Evolutionary conservation across 306 rosid species (phyloP), one percentile per base, ranked within the genome.

Genomic region (Corylus avellana): DNA sequence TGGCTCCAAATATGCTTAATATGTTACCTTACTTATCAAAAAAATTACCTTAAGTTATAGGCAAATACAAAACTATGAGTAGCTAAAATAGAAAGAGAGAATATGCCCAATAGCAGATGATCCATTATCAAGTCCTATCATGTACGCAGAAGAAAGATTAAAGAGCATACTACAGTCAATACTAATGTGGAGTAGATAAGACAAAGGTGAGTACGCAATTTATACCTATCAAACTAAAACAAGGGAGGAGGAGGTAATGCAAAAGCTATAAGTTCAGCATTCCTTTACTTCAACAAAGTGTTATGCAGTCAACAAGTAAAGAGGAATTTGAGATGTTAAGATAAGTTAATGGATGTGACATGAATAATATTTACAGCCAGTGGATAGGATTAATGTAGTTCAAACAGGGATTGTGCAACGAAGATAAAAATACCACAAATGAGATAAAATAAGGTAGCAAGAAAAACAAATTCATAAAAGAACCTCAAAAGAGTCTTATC

Each of bases 331-430:
- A 59, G 16, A 22, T 59, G 58, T 16, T 53, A 13, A 53, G 58
- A 8, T 25, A 29, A 53, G 58, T 12, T 59, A 29, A 59, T 12
- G 8, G 14, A 59, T 25, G 66, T 11, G 66, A n/a, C 4, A 59
- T 59, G 32, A 59, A 59, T 59, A 12, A 59, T 59, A 59, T 59
- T 59, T 25, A 59, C 37, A 25, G 66, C 66, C 66, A 59, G 66
- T 11, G n/a, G n/a, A 25, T 25, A 59, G 32, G 66, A 20, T 25
- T 59, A 29, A 59, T 29, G 29, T 25, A 7, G 16, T 59, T 59
- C 46, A 42, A 42, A 42, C 8, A 42, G 7, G 46, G 46, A 42
- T 42, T 42, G 46, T 42, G 46, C 46, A 42, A 5, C 8, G 46
- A 42, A 42, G 7, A 6, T 42, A 5, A 42, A 42, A 29, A 29